Evolutionary conservation across 192 early-diverging fungal genomes (phyloP).

Genomic region (Backusella tarrabulga): DNA sequence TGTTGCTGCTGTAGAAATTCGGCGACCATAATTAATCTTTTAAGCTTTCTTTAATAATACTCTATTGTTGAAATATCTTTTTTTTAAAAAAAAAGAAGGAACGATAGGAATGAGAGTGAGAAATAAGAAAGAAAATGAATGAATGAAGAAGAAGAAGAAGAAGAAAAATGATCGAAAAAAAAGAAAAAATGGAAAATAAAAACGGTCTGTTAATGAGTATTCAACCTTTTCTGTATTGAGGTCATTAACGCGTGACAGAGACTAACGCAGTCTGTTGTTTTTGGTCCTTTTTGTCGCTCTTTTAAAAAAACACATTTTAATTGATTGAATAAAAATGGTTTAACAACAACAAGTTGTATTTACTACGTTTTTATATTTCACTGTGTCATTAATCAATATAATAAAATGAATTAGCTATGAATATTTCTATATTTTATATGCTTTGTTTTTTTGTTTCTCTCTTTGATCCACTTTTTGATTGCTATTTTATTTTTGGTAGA

Average conservation of each 20-base stretch:
- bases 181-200: not conserved
- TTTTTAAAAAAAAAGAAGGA: not conserved
- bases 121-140: not conserved
- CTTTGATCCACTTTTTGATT: not conserved
- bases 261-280: not conserved
- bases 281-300: not conserved
- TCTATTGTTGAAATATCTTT: not conserved
- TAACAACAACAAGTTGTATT: not conserved
- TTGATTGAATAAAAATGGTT: not conserved
- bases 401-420: not conserved
- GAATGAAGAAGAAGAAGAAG: not conserved
- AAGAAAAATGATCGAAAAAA: not conserved
- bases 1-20: not conserved
- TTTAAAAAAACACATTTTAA: slow-evolving; percentile 5
- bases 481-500: not conserved
- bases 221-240: slow-evolving; percentile 2
- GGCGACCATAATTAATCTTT: not conserved
- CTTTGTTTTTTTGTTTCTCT: not conserved
- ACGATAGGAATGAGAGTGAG: not conserved
- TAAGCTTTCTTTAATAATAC: not conserved
- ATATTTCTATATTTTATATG: not conserved
- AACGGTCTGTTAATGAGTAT: slow-evolving; percentile 1
- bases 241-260: not conserved
- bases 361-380: not conserved
- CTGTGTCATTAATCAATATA: not conserved